Conservation (phyloP, 2,329 filamentous ascomycete species). For the Onygenales sp. region DNA sequence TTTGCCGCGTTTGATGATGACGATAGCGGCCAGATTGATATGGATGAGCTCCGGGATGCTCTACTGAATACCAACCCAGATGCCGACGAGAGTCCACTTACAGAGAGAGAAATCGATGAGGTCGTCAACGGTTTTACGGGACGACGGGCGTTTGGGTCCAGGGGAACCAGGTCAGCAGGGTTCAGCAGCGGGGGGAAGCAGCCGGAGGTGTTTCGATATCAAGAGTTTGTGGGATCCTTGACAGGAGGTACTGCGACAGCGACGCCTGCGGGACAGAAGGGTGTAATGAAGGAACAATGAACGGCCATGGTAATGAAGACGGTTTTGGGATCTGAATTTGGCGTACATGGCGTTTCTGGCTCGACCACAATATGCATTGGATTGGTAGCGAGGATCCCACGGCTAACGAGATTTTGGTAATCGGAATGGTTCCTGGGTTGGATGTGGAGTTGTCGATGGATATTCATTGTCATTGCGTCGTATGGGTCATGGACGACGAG, state of each 20-base stretch:
- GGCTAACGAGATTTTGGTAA: too few relatives aligned
- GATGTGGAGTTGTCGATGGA: background rate
- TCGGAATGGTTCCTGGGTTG: background rate
- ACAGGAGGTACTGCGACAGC: constrained; percentile 39
- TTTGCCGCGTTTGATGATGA: constrained; percentile 95
- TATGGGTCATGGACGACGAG: background rate
- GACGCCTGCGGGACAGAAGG: background rate
- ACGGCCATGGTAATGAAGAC: background rate
- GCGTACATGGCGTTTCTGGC: too few relatives aligned
- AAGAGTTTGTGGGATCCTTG: constrained; percentile 74
- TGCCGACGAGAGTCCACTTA: constrained; percentile 52
- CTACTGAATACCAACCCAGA: constrained; percentile 75
- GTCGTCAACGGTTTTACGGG: constrained; percentile 83
- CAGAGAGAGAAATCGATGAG: constrained; percentile 68
- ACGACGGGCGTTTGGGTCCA: constrained; percentile 66
- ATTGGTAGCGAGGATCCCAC: too few relatives aligned
- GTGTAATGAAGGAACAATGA: background rate
- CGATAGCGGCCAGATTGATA: constrained; percentile 85
- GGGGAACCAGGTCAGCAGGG: constrained; percentile 33
- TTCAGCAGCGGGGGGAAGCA: constrained; percentile 49
- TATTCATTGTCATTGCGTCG: background rate
- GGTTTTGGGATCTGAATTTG: background rate
- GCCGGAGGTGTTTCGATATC: constrained; percentile 86
- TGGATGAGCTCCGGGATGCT: constrained; percentile 72
- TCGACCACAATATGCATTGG: too few relatives aligned